phyloP scores from a whole-genome alignment of 202 grass and related monocot species.

The Setaria viridis region DNA sequence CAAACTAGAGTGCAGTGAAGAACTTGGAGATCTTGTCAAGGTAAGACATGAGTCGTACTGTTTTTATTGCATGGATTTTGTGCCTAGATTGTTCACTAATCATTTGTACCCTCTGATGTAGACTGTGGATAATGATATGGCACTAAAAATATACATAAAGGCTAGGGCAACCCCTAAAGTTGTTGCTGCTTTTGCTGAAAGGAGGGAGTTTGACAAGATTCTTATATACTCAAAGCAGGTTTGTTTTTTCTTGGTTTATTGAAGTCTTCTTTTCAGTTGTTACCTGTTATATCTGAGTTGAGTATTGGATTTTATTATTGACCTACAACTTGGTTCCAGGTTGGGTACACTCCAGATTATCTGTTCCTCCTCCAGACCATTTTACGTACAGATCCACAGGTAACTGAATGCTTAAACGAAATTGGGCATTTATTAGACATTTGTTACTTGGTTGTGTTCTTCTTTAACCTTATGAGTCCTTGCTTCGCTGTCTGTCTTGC shows the following conservation, averaged over 20 bases:
- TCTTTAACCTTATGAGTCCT: neutral
- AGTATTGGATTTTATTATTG: slow-evolving; percentile 41
- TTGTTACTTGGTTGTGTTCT: slow-evolving; percentile 15
- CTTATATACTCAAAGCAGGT: slow-evolving; percentile 99
- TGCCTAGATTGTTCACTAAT: slow-evolving; percentile 36
- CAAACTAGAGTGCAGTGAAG: slow-evolving; percentile 95
- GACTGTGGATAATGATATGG: slow-evolving; percentile 97
- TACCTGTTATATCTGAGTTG: slow-evolving; percentile 30
- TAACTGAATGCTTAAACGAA: slow-evolving; percentile 43
- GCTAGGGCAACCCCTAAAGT: slow-evolving; percentile 98
- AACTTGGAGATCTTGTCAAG: slow-evolving; percentile 98
- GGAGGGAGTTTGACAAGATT: slow-evolving; percentile 97
- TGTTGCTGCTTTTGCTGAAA: slow-evolving; percentile 97
- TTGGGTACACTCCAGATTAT: slow-evolving; percentile 95
- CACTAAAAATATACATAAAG: slow-evolving; percentile 96
- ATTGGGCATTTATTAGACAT: neutral
- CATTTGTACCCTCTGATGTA: slow-evolving; percentile 30
- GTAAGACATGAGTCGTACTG: slow-evolving; percentile 22
- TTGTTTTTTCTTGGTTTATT: slow-evolving; percentile 35
- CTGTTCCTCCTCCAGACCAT: slow-evolving; percentile 97
- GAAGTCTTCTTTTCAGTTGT: slow-evolving; percentile 34
- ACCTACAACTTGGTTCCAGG: slow-evolving; percentile 54
- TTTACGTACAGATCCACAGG: slow-evolving; percentile 92
- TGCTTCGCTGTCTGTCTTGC: slow-evolving; percentile 14
- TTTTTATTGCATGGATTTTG: slow-evolving; percentile 25